phyloP scores from a whole-genome alignment of 1,284 basidiomycete genomes.

The Laetiporus sulphureus region DNA sequence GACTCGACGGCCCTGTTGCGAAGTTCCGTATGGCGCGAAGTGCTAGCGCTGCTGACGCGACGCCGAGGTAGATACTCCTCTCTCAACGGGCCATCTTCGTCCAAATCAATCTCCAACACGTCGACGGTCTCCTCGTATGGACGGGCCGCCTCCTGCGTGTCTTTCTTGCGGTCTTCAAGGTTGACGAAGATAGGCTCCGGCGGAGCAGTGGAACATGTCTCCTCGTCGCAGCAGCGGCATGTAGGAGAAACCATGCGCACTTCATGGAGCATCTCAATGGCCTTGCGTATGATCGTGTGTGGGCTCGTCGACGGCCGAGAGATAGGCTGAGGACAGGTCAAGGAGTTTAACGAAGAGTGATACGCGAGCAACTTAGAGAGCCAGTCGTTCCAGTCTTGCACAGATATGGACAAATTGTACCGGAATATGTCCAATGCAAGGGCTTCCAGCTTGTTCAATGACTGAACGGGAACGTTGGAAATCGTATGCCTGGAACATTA shows the following conservation, averaged over 20 bases:
- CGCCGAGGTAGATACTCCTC: constrained; percentile 74
- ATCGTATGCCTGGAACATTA: constrained; percentile 59
- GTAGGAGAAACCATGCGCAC: constrained; percentile 28
- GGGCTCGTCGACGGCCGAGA: constrained; percentile 68
- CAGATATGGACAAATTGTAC: constrained; percentile 61
- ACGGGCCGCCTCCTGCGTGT: constrained; percentile 38
- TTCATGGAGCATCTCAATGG: constrained; percentile 61
- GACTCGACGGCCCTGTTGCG: constrained; percentile 27
- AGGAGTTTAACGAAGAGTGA: constrained; percentile 53
- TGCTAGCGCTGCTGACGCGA: constrained; percentile 37
- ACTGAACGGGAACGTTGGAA: constrained; percentile 62
- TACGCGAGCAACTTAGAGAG: constrained; percentile 55
- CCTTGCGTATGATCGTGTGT: constrained; percentile 55
- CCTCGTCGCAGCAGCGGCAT: constrained; percentile 12
- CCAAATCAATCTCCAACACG: constrained; percentile 64
- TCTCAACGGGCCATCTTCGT: constrained; percentile 72
- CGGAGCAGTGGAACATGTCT: constrained; percentile 17
- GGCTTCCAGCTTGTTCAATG: constrained; percentile 63
- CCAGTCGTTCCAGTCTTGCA: constrained; percentile 63
- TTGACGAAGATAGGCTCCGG: constrained; percentile 66
- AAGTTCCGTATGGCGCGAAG: constrained; percentile 16
- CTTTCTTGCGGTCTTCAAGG: constrained; percentile 52
- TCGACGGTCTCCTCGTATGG: constrained; percentile 33
- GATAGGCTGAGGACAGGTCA: constrained; percentile 65
- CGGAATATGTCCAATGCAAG: constrained; percentile 61